phyloP scores from a whole-genome alignment of 2,329 filamentous ascomycete species.

The Ophiocordyceps camponoti-saundersi region DNA sequence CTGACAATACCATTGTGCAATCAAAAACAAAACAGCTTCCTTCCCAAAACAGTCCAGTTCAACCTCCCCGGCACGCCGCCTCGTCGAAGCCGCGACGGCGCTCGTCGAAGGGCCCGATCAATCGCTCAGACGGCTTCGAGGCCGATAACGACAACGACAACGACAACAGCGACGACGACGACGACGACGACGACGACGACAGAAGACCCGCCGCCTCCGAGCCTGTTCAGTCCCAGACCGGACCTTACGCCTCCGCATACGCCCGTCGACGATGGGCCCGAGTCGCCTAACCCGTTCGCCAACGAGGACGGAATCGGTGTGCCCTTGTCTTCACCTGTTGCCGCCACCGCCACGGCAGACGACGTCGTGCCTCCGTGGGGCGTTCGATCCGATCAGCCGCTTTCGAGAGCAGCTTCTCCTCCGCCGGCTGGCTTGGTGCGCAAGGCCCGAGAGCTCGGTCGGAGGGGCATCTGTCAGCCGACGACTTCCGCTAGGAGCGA shows the following conservation, averaged over 20 bases:
- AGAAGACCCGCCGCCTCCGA: constrained; percentile 25
- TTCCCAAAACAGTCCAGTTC: constrained; percentile 87
- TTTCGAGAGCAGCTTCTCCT: constrained; percentile 54
- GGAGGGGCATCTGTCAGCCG: constrained; percentile 41
- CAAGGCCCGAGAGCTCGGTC: constrained; percentile 40
- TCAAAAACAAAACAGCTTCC: constrained; percentile 44
- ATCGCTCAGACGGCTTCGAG: background rate
- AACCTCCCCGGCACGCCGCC: constrained; percentile 41
- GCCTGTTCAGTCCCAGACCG: constrained; percentile 28
- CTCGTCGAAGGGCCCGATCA: constrained; percentile 7
- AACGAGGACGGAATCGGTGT: constrained; percentile 42
- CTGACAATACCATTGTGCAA: background rate
- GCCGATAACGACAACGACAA: constrained; percentile 4
- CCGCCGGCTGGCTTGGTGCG: constrained; percentile 55
- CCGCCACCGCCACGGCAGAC: constrained; percentile 45
- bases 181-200: constrained; percentile 5
- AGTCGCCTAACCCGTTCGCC: constrained; percentile 29
- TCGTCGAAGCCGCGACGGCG: constrained; percentile 17
- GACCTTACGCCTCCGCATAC: constrained; percentile 39
- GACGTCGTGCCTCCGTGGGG: constrained; percentile 67
- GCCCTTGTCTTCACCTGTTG: constrained; percentile 36
- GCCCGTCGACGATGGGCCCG: constrained; percentile 26
- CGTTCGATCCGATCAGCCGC: constrained; percentile 57
- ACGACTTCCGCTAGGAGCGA: constrained; percentile 34
- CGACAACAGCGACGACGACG: constrained; percentile 7